Base-by-base conservation (phyloP, 2,329 filamentous ascomycete genomes). In the Aspergillus sp. region DNA sequence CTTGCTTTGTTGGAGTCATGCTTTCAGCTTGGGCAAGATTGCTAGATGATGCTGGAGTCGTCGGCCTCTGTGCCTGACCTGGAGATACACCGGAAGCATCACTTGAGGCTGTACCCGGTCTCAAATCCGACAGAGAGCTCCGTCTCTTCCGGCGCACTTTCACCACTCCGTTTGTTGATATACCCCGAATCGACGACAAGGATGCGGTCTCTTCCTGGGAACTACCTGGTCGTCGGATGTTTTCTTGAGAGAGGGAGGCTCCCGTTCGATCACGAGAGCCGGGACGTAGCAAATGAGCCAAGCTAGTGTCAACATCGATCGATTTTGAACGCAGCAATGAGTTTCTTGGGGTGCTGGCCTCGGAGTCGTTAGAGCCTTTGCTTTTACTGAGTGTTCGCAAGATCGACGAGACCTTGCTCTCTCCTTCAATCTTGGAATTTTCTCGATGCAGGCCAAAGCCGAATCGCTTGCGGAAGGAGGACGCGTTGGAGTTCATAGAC, bases 351-450 rank as follows among this genome's bases (percentile, higher is more conserved):
- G 91, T 74, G 72, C 85, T 91, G 16, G 84, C 79, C 88, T 91
- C 66, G 80, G 87, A 56, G 80, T 86, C 62, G 80, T 84, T 83
- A 77, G 67, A 84, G 77, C 56, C 89, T 83, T 80, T 84, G 76
- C 78, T 91, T 79, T 96, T 96, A 81, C 92, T 96, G 65, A 96
- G 79, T n/a, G 87, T 93, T 57, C 92, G 87, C 87, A 92, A 92
- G 22, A 96, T 87, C 0, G 91, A 94, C 47, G 87, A 82, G 42
- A 91, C 86, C 65, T 86, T 85, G 49, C 91, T 90, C 49, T 86
- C 80, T 45, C 86, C 84, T 57, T 88, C 85, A 22, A 82, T 84
- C 73, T 89, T 94, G 79, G 90, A 92, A 69, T 90, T 92, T 67
- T 95, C 90, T 57, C 91, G 85, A 45, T 91, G 83, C 31, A 96